phyloP scores from a whole-genome alignment of 2,329 filamentous ascomycete species.

The Fusarium incarnatum region DNA sequence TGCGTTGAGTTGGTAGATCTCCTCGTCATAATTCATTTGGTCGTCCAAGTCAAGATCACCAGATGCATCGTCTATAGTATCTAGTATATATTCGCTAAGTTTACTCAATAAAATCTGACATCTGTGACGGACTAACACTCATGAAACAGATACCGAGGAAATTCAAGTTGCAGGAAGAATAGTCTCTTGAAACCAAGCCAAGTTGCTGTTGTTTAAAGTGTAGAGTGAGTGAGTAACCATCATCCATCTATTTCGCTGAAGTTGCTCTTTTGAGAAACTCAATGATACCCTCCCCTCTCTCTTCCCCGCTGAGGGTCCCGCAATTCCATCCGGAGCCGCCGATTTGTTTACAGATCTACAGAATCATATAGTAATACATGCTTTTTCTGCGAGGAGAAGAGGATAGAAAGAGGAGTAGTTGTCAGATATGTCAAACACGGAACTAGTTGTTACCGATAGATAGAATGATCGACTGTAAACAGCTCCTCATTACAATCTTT shows the following conservation, averaged over 20 bases:
- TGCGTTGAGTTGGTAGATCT: neutral
- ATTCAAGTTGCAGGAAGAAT: neutral
- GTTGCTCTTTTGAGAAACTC: slow-evolving; percentile 14
- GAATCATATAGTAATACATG: neutral
- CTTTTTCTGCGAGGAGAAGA: neutral
- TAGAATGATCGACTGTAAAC: neutral
- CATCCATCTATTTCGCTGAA: slow-evolving; percentile 15
- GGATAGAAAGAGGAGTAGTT: neutral
- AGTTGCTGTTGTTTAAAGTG: neutral
- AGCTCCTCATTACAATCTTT: neutral
- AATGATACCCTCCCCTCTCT: slow-evolving; percentile 16
- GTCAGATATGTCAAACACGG: neutral
- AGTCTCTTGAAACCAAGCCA: neutral
- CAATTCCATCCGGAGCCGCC: slow-evolving; percentile 1
- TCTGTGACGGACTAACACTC: neutral
- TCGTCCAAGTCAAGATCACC: neutral
- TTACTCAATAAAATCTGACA: neutral
- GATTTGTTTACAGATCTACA: slow-evolving; percentile 6
- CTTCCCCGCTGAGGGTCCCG: neutral
- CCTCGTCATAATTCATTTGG: neutral
- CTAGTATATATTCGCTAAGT: neutral
- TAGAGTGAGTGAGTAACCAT: neutral
- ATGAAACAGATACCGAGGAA: neutral
- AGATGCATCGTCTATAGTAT: neutral
- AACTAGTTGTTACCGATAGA: neutral